A percentile compares a stretch with the other conserved stretches of the same genome.
phyloP scores from a whole-genome alignment of 75 land plant species.

The Selaginella moellendorffii region DNA sequence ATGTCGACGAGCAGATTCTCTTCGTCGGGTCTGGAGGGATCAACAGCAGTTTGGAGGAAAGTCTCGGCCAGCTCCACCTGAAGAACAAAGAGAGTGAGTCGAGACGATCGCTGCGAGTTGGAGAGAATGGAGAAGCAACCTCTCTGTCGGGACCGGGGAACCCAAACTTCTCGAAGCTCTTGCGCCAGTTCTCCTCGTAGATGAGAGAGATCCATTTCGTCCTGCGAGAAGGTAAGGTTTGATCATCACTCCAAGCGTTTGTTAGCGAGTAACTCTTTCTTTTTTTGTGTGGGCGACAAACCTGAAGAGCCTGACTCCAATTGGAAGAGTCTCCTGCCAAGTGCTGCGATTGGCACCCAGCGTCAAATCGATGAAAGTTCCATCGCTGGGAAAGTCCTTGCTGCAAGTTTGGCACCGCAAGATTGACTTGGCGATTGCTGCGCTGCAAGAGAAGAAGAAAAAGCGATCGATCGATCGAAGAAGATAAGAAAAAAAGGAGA shows the following conservation, averaged over 20 bases:
- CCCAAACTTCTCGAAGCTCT: conserved; percentile 11
- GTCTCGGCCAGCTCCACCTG: neutral
- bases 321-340: neutral
- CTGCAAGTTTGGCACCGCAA: neutral
- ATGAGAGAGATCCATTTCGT: neutral
- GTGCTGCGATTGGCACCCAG: neutral
- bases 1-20: neutral
- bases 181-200: neutral
- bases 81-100: neutral
- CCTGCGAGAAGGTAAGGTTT: neutral
- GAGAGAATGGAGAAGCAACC: no score
- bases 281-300: neutral
- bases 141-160: conserved; percentile 5
- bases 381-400: neutral
- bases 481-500: neutral
- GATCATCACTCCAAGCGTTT: neutral
- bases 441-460: neutral
- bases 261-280: neutral
- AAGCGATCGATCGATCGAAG: no score
- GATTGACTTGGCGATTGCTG: neutral
- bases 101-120: no score
- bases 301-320: neutral
- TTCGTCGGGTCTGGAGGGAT: neutral
- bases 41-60: neutral
- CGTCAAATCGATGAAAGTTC: neutral